Percentiles rank a stretch among this genome's conserved stretches.
Conservation (phyloP, 305 asterid species). For the Rubia tinctorum region DNA sequence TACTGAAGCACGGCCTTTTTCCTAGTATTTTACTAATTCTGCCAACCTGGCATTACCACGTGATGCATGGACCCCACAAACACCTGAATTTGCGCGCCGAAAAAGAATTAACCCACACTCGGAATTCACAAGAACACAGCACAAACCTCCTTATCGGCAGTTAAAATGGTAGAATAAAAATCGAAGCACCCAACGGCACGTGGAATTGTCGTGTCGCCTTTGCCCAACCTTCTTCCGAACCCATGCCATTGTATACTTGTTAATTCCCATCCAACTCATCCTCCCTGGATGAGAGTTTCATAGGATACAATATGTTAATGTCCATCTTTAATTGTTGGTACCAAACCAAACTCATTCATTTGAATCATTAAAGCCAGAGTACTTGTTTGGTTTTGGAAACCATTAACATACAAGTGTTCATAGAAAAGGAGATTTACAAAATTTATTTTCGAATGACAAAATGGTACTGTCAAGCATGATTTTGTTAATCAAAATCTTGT, state of each 20-base stretch:
- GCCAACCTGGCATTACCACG: conserved; percentile 38
- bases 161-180: not conserved
- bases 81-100: conserved; percentile 3
- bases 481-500: not conserved
- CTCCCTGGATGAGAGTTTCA: not conserved
- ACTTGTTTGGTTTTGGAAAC: no score
- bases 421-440: no score
- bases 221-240: not conserved
- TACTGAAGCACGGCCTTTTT: conserved; percentile 17
- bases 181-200: not conserved
- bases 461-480: not conserved
- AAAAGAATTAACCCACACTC: not conserved
- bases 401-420: no score
- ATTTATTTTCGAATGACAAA: not conserved
- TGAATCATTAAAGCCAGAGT: no score
- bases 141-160: not conserved
- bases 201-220: conserved; percentile 7
- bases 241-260: not conserved
- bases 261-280: not conserved
- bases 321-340: not conserved
- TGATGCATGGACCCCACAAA: conserved; percentile 17
- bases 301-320: not conserved
- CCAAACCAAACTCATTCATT: not conserved
- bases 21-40: not conserved
- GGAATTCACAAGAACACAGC: not conserved